Percentiles rank a stretch among this genome's conserved stretches.
These are phyloP conservation scores for Thraustotheca clavata DNA, from an alignment of 352 stramenopile genomes.

Conservation along the genomic window DNA sequence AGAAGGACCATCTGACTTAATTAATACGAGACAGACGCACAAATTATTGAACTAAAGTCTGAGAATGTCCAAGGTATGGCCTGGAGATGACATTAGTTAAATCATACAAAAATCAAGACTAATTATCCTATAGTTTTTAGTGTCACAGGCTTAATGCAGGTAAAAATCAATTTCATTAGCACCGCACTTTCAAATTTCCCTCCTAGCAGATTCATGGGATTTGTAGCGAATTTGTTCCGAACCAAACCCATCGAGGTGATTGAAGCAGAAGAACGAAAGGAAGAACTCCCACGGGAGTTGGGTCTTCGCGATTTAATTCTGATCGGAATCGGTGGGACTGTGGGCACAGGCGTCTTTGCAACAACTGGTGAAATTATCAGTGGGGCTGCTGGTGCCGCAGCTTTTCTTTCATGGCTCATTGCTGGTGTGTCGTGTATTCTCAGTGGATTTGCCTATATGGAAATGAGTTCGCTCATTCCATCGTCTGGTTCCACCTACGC, in stretches of 20 bases:
- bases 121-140: background rate
- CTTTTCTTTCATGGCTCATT: slow-evolving; percentile 33
- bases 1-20: no score
- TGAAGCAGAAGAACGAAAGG: slow-evolving; percentile 40
- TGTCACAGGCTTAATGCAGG: no score
- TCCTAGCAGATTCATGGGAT: background rate
- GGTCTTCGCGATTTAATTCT: slow-evolving; percentile 21
- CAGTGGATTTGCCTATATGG: slow-evolving; percentile 43
- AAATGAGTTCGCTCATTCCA: slow-evolving; percentile 43
- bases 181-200: background rate
- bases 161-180: no score
- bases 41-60: background rate
- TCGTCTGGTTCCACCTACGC: slow-evolving; percentile 55
- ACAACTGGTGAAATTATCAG: slow-evolving; percentile 28
- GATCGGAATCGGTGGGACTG: slow-evolving; percentile 37
- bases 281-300: slow-evolving; percentile 21
- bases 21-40: background rate
- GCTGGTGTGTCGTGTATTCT: slow-evolving; percentile 32
- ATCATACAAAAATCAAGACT: background rate
- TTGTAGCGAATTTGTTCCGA: background rate
- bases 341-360: slow-evolving; percentile 48
- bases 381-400: slow-evolving; percentile 32
- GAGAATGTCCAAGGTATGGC: background rate
- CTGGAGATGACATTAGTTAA: background rate
- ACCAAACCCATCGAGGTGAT: slow-evolving; percentile 27